phyloP scores from a whole-genome alignment of 2,329 filamentous ascomycete species.

The Stachybotrys chartarum region DNA sequence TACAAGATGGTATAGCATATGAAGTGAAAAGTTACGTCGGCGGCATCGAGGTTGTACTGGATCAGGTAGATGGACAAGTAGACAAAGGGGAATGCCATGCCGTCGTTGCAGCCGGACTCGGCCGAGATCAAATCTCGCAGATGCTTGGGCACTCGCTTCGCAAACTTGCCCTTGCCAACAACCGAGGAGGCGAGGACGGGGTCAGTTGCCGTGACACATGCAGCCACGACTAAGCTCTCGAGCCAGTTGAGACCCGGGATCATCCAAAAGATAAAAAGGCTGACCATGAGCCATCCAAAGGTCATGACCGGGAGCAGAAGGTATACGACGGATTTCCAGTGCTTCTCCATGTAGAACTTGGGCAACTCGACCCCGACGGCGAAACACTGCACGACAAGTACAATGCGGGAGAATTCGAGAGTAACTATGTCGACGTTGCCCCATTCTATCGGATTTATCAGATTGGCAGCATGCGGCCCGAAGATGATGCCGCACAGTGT shows the following conservation, averaged over 20 bases:
- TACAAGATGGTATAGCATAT: constrained; percentile 86
- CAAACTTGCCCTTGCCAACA: constrained; percentile 97
- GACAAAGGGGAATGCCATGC: constrained; percentile 98
- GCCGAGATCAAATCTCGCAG: constrained; percentile 89
- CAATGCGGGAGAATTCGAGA: constrained; percentile 81
- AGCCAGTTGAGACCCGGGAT: constrained; percentile 74
- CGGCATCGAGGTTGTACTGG: constrained; percentile 63
- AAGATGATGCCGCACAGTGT: constrained; percentile 85
- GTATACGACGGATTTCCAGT: constrained; percentile 88
- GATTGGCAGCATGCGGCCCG: constrained; percentile 73
- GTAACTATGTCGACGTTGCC: constrained; percentile 81
- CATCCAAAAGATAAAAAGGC: constrained; percentile 93
- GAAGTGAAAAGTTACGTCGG: constrained; percentile 74
- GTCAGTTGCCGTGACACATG: constrained; percentile 95
- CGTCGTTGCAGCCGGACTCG: constrained; percentile 97
- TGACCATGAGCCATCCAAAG: constrained; percentile 88
- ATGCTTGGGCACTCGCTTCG: constrained; percentile 95
- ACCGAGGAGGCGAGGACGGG: constrained; percentile 95
- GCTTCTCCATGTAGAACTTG: constrained; percentile 93
- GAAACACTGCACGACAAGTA: constrained; percentile 88
- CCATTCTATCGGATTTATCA: constrained; percentile 72
- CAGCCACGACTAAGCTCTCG: constrained; percentile 77
- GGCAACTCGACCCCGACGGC: constrained; percentile 86
- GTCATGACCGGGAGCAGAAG: constrained; percentile 95
- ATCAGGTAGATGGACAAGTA: constrained; percentile 90